Base-by-base conservation (phyloP, 441 rosid species). In the Mallotus japonicus region DNA sequence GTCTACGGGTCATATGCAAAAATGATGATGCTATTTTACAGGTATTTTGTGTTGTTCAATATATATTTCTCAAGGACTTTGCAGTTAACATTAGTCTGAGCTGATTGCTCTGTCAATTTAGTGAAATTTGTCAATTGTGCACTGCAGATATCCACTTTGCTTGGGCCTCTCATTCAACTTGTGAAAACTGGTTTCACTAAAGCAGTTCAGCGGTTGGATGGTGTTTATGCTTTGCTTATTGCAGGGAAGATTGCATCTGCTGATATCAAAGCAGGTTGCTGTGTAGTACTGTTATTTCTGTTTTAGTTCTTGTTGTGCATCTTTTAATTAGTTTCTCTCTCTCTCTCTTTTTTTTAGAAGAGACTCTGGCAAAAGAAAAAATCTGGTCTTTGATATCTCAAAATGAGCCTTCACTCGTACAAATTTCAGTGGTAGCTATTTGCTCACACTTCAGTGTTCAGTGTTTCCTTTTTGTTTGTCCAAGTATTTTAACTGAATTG, bases 141-240 rank as follows among this genome's bases (percentile, higher is more conserved):
- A 67, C 55, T 70, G 64, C 90, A 96, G 99, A 78, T 93, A 79
- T 92, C 97, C 75, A 81, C 88, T 44, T 79, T 96, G 86, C 82
- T 96, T 81, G 89, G 88, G 71, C 90, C 96, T 76, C 93, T 96
- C 40, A 32, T 92, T 82, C 99, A 96, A 83, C 92, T 96, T 77
- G 91, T 88, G 61, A 93, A 90, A 87, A 88, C 95, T 75, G 97
- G 99, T 75, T 96, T 87, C 77, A 89, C 97, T 47, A 96, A 93
- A 85, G 85, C 90, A 19, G 97, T 82, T 55, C 99, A 96, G 81
- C 97, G 99, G 62, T 82, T 96, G 81, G 99, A 96, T 84, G 99
- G 97, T 65, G 71, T 93, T 53, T 96, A 93, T 88, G 96, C 98
- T 55, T 85, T 96, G 81, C 86, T 85, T 76, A 76, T 90, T 50